Evolutionary conservation across 2,329 filamentous ascomycete species (phyloP).

Genomic region (Monosporascus sp.): DNA sequence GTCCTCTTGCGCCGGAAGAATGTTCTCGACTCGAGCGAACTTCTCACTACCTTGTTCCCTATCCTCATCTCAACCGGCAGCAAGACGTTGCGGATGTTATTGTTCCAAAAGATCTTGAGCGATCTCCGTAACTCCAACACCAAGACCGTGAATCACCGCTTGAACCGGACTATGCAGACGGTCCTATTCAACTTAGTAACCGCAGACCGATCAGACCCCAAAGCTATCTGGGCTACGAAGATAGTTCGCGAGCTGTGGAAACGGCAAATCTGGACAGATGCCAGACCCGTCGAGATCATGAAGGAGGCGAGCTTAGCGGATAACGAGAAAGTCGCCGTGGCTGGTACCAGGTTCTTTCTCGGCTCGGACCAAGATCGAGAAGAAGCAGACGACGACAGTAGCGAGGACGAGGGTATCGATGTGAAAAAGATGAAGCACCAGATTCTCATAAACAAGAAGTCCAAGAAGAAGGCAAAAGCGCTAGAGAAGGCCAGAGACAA

Average conservation of each 20-base stretch:
- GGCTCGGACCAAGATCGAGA: conserved; percentile 95
- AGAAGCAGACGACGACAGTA: conserved; percentile 83
- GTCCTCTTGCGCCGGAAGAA: conserved; percentile 87
- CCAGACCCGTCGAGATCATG: conserved; percentile 96
- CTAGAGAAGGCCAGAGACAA: conserved; percentile 78
- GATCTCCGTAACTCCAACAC: conserved; percentile 85
- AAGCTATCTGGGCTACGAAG: conserved; percentile 93
- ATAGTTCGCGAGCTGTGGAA: conserved; percentile 95
- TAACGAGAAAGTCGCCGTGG: conserved; percentile 86
- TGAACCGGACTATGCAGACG: conserved; percentile 90
- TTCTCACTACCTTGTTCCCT: conserved; percentile 90
- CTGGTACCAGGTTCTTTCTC: conserved; percentile 89
- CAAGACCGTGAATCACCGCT: conserved; percentile 81
- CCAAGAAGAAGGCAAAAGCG: conserved; percentile 75
- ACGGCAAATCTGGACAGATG: conserved; percentile 90
- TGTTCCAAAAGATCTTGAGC: conserved; percentile 82
- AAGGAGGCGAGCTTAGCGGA: conserved; percentile 85
- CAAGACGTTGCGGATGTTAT: conserved; percentile 76
- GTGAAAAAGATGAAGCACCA: conserved; percentile 80
- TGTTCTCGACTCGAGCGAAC: conserved; percentile 74
- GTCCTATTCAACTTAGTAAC: conserved; percentile 89
- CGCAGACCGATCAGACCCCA: conserved; percentile 76
- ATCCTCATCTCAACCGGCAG: conserved; percentile 88
- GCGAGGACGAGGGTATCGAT: conserved; percentile 74
- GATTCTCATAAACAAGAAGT: conserved; percentile 92